Conservation (phyloP, 371 early-diverging fungal species). For the Fennellomyces sp. region DNA sequence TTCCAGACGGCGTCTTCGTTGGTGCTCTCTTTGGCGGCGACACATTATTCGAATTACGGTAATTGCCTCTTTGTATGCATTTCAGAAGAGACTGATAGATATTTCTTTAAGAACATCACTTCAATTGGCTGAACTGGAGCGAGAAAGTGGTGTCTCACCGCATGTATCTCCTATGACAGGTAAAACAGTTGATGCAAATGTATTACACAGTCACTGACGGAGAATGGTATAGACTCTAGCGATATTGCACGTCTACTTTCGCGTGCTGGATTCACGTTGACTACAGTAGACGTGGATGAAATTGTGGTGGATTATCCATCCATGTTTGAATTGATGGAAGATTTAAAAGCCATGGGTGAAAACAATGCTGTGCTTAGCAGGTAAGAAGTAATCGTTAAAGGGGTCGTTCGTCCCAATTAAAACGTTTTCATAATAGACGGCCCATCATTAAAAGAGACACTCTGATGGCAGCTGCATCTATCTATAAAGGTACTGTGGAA, state of each 20-base stretch:
- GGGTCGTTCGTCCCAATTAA: neutral
- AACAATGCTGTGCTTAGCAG: constrained; percentile 85
- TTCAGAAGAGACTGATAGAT: neutral
- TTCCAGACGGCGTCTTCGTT: constrained; percentile 92
- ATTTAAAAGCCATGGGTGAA: constrained; percentile 94
- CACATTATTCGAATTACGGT: constrained; percentile 88
- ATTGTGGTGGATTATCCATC: constrained; percentile 92
- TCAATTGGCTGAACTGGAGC: constrained; percentile 90
- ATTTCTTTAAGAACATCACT: constrained; percentile 69
- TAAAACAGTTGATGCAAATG: constrained; percentile 11
- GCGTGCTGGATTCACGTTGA: constrained; percentile 86
- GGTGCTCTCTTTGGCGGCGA: constrained; percentile 95
- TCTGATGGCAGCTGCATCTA: constrained; percentile 81
- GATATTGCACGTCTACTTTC: constrained; percentile 83
- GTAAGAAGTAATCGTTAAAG: constrained; percentile 28
- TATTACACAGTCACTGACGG: neutral
- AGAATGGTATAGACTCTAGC: constrained; percentile 58
- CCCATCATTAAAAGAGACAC: constrained; percentile 79
- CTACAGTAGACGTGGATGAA: constrained; percentile 95
- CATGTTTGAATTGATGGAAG: constrained; percentile 88
- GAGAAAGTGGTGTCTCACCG: constrained; percentile 91
- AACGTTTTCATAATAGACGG: constrained; percentile 40
- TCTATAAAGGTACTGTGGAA: constrained; percentile 76
- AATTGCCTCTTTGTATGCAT: neutral
- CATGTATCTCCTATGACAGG: constrained; percentile 92